A percentile compares a stretch with the other conserved stretches of the same genome.
Conservation (phyloP, 2,329 filamentous ascomycete genomes). For the Colletotrichum sansevieriae region DNA sequence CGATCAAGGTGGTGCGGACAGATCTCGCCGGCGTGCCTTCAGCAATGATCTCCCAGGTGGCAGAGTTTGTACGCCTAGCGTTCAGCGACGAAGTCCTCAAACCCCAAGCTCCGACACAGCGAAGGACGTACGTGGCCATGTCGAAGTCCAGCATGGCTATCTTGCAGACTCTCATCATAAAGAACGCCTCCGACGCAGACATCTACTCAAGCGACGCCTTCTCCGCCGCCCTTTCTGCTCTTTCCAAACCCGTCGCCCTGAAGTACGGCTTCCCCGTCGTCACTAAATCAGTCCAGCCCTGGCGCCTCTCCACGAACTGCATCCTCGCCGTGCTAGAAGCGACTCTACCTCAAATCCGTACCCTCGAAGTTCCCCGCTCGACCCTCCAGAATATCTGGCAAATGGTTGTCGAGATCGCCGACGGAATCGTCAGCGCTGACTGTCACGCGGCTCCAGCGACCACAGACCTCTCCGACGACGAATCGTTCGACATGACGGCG, state of each 20-base stretch:
- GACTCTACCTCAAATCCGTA: conserved; percentile 71
- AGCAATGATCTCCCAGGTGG: conserved; percentile 76
- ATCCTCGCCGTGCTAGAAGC: conserved; percentile 76
- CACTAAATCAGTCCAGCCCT: conserved; percentile 79
- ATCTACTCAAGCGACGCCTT: conserved; percentile 80
- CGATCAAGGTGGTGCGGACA: conserved; percentile 75
- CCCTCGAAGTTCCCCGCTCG: conserved; percentile 58
- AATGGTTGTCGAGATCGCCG: conserved; percentile 72
- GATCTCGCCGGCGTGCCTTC: conserved; percentile 75
- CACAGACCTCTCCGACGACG: conserved; percentile 72
- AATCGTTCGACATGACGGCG: conserved; percentile 83
- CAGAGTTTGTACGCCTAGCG: conserved; percentile 79
- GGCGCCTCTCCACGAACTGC: conserved; percentile 83
- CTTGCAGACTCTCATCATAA: conserved; percentile 70
- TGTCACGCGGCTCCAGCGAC: conserved; percentile 61
- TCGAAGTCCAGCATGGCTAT: conserved; percentile 85
- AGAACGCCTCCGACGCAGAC: conserved; percentile 72
- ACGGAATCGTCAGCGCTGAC: conserved; percentile 78
- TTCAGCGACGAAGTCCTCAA: conserved; percentile 61
- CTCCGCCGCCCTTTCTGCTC: conserved; percentile 72
- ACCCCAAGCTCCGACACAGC: conserved; percentile 52
- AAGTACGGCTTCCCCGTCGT: conserved; percentile 85
- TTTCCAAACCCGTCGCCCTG: conserved; percentile 77
- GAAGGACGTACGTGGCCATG: conserved; percentile 89
- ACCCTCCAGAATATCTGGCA: conserved; percentile 76